These are phyloP conservation scores for Pseudopithomyces maydicus DNA, from an alignment of 2,329 filamentous ascomycete species.

Conservation along the genomic window DNA sequence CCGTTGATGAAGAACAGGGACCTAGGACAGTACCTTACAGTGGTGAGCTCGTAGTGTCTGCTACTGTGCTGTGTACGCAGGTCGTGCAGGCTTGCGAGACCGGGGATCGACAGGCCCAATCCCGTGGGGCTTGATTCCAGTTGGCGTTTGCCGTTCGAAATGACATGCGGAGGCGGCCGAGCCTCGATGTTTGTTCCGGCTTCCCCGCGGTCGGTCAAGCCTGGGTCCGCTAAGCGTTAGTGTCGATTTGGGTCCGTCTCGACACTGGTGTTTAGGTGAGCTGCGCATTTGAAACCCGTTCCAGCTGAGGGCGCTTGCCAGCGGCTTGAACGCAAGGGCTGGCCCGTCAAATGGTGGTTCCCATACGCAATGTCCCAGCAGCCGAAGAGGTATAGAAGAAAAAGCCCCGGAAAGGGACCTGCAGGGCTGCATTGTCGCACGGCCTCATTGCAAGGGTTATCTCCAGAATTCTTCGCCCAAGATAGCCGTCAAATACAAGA, in stretches of 20 bases:
- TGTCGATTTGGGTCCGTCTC: constrained; percentile 35
- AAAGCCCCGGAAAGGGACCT: constrained; percentile 30
- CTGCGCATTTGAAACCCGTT: constrained; percentile 38
- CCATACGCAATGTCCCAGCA: constrained; percentile 27
- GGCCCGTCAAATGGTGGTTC: constrained; percentile 29
- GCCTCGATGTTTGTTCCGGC: constrained; percentile 37
- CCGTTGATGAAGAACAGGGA: neutral
- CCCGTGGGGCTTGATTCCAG: constrained; percentile 23
- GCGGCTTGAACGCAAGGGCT: constrained; percentile 32
- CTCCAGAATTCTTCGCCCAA: constrained; percentile 16
- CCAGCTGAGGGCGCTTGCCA: constrained; percentile 38
- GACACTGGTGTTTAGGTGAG: constrained; percentile 34
- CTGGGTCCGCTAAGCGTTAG: constrained; percentile 41
- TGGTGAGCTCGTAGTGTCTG: neutral
- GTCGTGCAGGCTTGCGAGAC: neutral
- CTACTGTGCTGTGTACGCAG: neutral
- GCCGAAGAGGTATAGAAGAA: constrained; percentile 32
- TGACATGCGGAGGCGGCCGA: constrained; percentile 35
- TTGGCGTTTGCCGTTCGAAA: constrained; percentile 6
- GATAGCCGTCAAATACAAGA: constrained; percentile 25
- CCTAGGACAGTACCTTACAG: neutral
- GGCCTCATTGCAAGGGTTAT: constrained; percentile 27
- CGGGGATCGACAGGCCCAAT: constrained; percentile 10
- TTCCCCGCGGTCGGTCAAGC: constrained; percentile 39
- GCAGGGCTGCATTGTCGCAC: constrained; percentile 34